Base-by-base conservation (phyloP, 768 basidiomycete genomes). In the Chalciporus sphaerocephalus region DNA sequence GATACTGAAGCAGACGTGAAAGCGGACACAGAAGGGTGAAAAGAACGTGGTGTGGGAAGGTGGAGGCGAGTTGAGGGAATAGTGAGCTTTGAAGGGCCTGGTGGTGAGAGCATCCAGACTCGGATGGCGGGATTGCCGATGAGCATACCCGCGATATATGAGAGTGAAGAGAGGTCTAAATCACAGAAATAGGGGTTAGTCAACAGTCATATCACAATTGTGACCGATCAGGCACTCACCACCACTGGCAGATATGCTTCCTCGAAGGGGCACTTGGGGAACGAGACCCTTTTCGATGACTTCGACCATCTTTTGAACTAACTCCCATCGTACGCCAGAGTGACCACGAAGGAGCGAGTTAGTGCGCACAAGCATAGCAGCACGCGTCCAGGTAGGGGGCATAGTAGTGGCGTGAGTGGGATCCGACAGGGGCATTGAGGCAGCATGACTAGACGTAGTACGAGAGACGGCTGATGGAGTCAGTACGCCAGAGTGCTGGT, bases 261-360 rank as follows among this genome's bases (percentile, higher is more conserved):
- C 87, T 7, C 91, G 80, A 6, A 94, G 71, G 15, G 91, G 91
- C 15, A 94, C 85, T 13, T 92, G 65, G 0, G 87, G 86, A 5
- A 80, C 87, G 56, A 93, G 76, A 53, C 88, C 80, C 50, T 80
- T 79, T 24, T 71, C 68, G 32, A 94, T 76, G 34, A 92, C 74
- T 16, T 78, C 74, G 48, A 75, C 77, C 80, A 94, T 90, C 57
- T 82, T 81, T 62, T 87, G 74, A 47, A 93, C 78, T 40, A 93
- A 77, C 49, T 84, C 80, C 77, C 83, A 83, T 28, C 90, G 78
- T 11, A 94, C 81, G 25, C 87, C 92, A 17, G 88, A 91, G 67
- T 93, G 92, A 0, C 90, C 91, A 6, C 91, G 83, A 43, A 91
- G 81, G 34, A 94, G 79, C 4, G 88, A 91, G 66, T 93, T 94